Percentiles rank a stretch among this genome's conserved stretches.
Evolutionary conservation across 2,329 filamentous ascomycete species (phyloP).

Genomic region (Hymenoscyphus fraxineus): DNA sequence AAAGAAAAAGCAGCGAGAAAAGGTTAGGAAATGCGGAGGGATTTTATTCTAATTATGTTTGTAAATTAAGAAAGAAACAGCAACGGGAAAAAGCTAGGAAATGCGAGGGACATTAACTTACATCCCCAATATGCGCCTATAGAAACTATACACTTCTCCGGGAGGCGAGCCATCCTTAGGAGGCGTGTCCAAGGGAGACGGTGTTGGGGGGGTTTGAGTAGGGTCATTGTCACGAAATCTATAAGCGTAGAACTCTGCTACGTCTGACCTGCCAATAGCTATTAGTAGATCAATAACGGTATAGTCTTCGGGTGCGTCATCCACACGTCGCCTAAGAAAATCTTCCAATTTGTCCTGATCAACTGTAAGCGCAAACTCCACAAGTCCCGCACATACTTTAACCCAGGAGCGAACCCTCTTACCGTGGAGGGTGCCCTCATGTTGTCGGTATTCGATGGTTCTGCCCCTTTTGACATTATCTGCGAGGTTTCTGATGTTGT

Average conservation of each 20-base stretch:
- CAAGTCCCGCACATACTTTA: slow-evolving; percentile 2
- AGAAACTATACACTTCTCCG: no score
- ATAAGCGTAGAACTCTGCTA: background rate
- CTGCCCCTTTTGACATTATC: background rate
- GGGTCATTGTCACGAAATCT: background rate
- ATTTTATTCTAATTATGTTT: no score
- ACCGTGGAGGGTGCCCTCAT: background rate
- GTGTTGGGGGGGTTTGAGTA: no score
- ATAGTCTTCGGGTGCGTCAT: background rate
- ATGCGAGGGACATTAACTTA: no score
- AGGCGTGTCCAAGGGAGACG: no score
- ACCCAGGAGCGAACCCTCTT: background rate
- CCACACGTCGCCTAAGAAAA: background rate
- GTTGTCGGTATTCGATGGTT: background rate
- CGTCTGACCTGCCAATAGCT: background rate
- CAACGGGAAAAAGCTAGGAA: no score
- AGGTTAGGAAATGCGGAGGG: no score
- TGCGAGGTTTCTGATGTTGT: background rate
- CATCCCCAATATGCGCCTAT: no score
- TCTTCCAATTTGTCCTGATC: background rate
- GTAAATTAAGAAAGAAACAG: no score
- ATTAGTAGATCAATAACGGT: background rate
- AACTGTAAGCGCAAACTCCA: slow-evolving; percentile 2
- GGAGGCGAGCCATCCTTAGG: no score
- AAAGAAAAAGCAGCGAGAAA: no score